Evolutionary conservation across 306 rosid species (phyloP).

Genomic region (Quercus aquifolioides): DNA sequence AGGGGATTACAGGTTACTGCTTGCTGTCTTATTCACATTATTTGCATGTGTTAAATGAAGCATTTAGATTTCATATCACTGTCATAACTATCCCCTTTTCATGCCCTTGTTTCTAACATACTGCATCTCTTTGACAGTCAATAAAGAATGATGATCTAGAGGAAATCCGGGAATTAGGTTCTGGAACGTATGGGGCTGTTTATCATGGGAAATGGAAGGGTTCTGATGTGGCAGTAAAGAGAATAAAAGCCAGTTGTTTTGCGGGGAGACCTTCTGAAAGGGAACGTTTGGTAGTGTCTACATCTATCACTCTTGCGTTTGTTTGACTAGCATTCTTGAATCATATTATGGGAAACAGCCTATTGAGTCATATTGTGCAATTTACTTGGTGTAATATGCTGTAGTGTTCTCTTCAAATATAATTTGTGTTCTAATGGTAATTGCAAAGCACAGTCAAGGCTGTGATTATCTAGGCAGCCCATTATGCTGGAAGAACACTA

Average conservation of each 20-base stretch:
- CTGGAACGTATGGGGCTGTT: slow-evolving; percentile 98
- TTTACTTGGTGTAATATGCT: background rate
- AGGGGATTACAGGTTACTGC: slow-evolving; percentile 86
- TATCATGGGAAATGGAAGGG: slow-evolving; percentile 99
- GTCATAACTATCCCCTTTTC: background rate
- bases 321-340: slow-evolving; percentile 22
- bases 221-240: slow-evolving; percentile 94
- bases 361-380: background rate
- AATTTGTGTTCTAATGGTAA: background rate
- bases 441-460: background rate
- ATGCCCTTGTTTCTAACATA: slow-evolving; percentile 23
- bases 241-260: slow-evolving; percentile 97
- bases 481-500: background rate
- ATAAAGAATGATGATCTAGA: slow-evolving; percentile 92
- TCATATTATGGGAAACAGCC: background rate
- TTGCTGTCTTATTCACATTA: slow-evolving; percentile 21
- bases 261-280: slow-evolving; percentile 96
- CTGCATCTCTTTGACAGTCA: slow-evolving; percentile 48
- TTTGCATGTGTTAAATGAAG: slow-evolving; percentile 7
- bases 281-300: slow-evolving; percentile 74
- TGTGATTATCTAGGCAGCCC: background rate
- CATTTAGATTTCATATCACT: background rate
- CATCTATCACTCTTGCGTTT: slow-evolving; percentile 25
- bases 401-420: background rate
- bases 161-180: slow-evolving; percentile 94